Base-by-base conservation (phyloP, 1,139 yeast species). In the Zhuliangozyma blackwelliae region DNA sequence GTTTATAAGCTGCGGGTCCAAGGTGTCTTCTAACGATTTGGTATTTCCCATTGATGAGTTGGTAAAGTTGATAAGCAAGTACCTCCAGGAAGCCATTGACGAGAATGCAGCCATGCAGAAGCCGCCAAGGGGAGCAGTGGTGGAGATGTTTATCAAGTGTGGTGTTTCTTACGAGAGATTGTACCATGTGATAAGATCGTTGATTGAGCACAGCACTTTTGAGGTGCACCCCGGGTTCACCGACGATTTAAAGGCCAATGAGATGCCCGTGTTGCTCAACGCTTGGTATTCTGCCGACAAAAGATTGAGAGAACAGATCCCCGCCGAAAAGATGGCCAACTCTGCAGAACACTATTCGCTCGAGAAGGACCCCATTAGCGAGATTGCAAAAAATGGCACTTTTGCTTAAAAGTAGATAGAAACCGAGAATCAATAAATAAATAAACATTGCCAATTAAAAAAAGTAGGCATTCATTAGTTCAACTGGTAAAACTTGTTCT, bases 21-120 rank as follows among this genome's bases (percentile, higher is more conserved):
- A 57, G 42, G 47, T 71, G 31, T 60, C 72, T 7, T 55, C 65
- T 5, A 68, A 68, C 34, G 96, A 89, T 50, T 72, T 79, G 52
- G 87, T 89, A 1, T 88, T 90, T 67, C 96, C 97, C 8, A 69
- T 86, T 11, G 80, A 79, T 44, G 82, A 79, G 44, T 65, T 89
- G 40, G 68, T 87, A 45, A 83, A 86, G 40, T 66, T 83, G 61
- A 72, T 48, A 57, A 68, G 48, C 54, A 71, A 51, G 42, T 66
- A 68, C 48, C 51, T 73, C 25, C 65, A 66, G 39, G 65, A 63
- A 32, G 64, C 69, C 2, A 48, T 54, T 5, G 67, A 63, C 30
- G 59, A 57, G 41, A 51, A 67, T 68, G 38, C 72, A 64, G 48
- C 46, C 3, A 43, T 51, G 6, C 68, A 65, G 75, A 60, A 68